Conservation (phyloP, 2,329 filamentous ascomycete species). For the Chaetomiaceae sp. region DNA sequence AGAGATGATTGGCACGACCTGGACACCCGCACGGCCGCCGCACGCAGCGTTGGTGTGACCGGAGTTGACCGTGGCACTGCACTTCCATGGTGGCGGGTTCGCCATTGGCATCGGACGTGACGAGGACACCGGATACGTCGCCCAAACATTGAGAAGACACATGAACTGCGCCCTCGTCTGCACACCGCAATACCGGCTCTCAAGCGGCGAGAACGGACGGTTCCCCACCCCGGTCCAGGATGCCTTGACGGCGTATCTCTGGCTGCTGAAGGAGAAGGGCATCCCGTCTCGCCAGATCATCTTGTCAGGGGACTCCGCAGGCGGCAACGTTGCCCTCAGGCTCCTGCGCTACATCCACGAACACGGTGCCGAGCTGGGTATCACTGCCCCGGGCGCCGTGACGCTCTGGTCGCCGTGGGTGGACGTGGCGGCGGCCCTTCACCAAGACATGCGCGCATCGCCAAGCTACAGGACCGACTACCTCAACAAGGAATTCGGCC, state of each 20-base stretch:
- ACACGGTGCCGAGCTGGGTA: constrained; percentile 21
- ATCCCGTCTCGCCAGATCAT: constrained; percentile 30
- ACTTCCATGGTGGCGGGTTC: constrained; percentile 34
- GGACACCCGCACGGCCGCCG: constrained; percentile 25
- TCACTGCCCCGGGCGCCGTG: constrained; percentile 25
- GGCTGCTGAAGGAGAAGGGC: constrained; percentile 24
- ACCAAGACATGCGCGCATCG: constrained; percentile 25
- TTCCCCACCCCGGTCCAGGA: constrained; percentile 34
- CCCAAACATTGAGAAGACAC: constrained; percentile 25
- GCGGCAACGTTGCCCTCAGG: constrained; percentile 31
- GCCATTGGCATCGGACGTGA: constrained; percentile 33
- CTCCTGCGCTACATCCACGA: constrained; percentile 32
- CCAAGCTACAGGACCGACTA: constrained; percentile 22
- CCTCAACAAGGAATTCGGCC: constrained; percentile 22
- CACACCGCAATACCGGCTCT: constrained; percentile 33
- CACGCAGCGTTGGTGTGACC: constrained; percentile 6
- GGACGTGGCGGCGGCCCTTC: constrained; percentile 4
- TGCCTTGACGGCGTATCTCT: constrained; percentile 31
- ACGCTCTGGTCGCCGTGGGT: constrained; percentile 30
- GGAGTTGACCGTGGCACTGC: constrained; percentile 26
- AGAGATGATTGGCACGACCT: constrained; percentile 23
- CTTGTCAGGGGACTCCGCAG: constrained; percentile 34
- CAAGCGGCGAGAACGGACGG: constrained; percentile 21
- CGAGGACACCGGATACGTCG: constrained; percentile 28
- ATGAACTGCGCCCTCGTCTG: constrained; percentile 28